Evolutionary conservation across 75 land plant species (phyloP).

Genomic region (Isoetes taiwanensis): DNA sequence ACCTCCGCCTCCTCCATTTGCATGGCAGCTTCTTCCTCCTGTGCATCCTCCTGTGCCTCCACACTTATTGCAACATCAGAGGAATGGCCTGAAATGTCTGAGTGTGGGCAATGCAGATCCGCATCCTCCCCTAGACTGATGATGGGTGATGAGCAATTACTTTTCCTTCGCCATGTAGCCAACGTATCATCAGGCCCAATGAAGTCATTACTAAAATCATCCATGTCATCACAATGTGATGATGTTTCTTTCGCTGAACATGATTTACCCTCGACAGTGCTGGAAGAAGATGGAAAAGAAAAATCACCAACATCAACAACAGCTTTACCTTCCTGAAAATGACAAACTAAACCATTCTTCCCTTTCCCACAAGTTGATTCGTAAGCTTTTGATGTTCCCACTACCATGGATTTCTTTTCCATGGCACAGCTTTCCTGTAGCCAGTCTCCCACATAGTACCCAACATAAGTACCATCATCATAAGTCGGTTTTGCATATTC

Average conservation of each 20-base stretch:
- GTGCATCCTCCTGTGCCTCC: conserved; percentile 7
- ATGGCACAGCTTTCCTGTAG: too few relatives aligned
- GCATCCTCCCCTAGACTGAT: too few relatives aligned
- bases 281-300: conserved; percentile 71
- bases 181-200: conserved; percentile 61
- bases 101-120: too few relatives aligned
- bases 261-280: conserved; percentile 39
- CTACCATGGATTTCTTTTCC: too few relatives aligned
- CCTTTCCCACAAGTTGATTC: too few relatives aligned
- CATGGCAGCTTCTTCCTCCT: conserved; percentile 16
- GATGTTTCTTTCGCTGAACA: too few relatives aligned
- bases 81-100: too few relatives aligned
- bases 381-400: too few relatives aligned
- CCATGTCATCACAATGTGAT: conserved; percentile 26
- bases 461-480: too few relatives aligned
- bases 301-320: conserved; percentile 51
- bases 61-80: conserved; percentile 5
- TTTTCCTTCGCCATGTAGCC: conserved; percentile 68
- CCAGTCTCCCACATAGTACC: too few relatives aligned
- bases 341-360: too few relatives aligned
- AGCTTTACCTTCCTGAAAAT: conserved; percentile 1
- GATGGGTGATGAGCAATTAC: conserved; percentile 84
- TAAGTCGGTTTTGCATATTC: too few relatives aligned
- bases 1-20: conserved; percentile 52
- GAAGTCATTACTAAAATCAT: conserved; percentile 35